Conservation (phyloP, 2,329 filamentous ascomycete species). For the Penicillium sp. region DNA sequence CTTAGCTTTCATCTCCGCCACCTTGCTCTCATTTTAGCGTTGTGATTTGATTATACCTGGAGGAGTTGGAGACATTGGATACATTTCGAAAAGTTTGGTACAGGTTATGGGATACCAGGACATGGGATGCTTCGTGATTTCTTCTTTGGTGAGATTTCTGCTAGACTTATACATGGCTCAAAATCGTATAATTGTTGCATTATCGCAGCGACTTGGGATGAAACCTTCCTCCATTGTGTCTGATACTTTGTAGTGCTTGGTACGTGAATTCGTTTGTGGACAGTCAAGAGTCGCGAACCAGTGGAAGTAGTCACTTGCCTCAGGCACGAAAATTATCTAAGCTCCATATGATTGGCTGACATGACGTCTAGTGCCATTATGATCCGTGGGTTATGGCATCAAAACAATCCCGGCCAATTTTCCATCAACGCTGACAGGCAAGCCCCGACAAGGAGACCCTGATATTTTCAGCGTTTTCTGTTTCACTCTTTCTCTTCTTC, state of each 20-base stretch:
- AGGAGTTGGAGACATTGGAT: slow-evolving; percentile 10
- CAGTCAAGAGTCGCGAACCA: neutral
- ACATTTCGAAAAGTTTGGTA: slow-evolving; percentile 5
- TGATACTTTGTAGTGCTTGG: too few relatives aligned
- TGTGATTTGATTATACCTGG: slow-evolving; percentile 20
- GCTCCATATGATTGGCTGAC: slow-evolving; percentile 46
- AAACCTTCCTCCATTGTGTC: neutral
- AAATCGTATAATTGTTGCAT: slow-evolving; percentile 1
- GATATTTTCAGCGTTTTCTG: slow-evolving; percentile 16
- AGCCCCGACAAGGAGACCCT: slow-evolving; percentile 21
- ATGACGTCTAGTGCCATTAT: slow-evolving; percentile 24
- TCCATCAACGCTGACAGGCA: slow-evolving; percentile 29
- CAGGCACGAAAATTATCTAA: slow-evolving; percentile 51
- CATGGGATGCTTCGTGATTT: slow-evolving; percentile 15
- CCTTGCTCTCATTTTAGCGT: slow-evolving; percentile 17
- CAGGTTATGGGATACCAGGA: slow-evolving; percentile 4
- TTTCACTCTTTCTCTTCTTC: slow-evolving; percentile 1
- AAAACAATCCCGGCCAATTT: slow-evolving; percentile 70
- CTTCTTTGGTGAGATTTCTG: neutral
- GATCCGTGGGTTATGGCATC: slow-evolving; percentile 43
- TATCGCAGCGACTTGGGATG: too few relatives aligned
- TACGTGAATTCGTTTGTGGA: too few relatives aligned
- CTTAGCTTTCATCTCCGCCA: slow-evolving; percentile 17
- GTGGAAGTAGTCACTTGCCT: neutral
- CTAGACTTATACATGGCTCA: slow-evolving; percentile 7